These are phyloP conservation scores for Polytrichum commune DNA, from an alignment of 225 moss, liverwort and hornwort species.

Conservation along the genomic window DNA sequence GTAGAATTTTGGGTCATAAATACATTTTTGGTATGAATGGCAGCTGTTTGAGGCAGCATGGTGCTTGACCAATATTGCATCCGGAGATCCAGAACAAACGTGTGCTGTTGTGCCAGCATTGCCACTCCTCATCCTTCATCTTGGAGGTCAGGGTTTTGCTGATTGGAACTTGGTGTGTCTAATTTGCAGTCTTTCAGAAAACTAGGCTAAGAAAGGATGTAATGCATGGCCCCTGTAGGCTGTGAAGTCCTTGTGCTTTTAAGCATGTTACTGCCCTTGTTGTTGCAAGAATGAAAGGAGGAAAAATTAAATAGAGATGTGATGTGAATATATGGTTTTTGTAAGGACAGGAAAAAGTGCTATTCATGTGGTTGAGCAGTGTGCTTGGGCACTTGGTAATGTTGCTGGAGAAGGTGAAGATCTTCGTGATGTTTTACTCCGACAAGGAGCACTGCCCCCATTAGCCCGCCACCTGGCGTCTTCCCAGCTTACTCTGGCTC, in stretches of 20 bases:
- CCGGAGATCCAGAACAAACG: slow-evolving; percentile 88
- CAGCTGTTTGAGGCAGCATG: slow-evolving; percentile 98
- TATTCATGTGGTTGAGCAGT: slow-evolving; percentile 78
- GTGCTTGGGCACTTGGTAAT: slow-evolving; percentile 96
- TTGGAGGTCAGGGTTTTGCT: slow-evolving; percentile 67
- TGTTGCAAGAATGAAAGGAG: neutral
- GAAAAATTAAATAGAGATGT: neutral
- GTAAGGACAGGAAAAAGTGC: slow-evolving; percentile 70
- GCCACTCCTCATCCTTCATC: slow-evolving; percentile 80
- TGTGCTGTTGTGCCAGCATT: slow-evolving; percentile 82
- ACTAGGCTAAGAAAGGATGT: too few relatives aligned
- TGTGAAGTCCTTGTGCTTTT: neutral
- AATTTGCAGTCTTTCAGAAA: too few relatives aligned
- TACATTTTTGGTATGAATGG: slow-evolving; percentile 9
- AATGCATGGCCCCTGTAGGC: too few relatives aligned
- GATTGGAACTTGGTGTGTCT: too few relatives aligned
- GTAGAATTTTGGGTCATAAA: too few relatives aligned
- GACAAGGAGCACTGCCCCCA: slow-evolving; percentile 77
- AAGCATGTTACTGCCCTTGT: neutral
- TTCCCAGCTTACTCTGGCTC: slow-evolving; percentile 56
- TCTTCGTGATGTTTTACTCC: slow-evolving; percentile 66
- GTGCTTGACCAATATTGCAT: slow-evolving; percentile 97
- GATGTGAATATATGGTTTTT: slow-evolving; percentile 8
- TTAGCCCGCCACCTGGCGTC: slow-evolving; percentile 72
- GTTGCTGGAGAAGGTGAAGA: slow-evolving; percentile 90